phyloP scores from a whole-genome alignment of 148 eudicot species.

The Cornus controversa region DNA sequence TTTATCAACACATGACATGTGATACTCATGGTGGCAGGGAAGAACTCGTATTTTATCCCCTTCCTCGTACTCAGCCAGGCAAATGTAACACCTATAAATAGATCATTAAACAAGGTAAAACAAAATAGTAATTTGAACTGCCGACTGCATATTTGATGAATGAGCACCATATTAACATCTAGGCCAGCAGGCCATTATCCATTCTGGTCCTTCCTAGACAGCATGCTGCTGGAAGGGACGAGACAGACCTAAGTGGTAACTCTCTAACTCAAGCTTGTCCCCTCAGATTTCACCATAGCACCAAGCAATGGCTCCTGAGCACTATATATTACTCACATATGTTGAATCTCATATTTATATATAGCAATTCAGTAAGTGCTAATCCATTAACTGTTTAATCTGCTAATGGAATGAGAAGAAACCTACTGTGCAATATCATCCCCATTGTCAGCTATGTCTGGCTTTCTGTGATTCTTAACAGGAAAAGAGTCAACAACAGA shows the following conservation, averaged over 20 bases:
- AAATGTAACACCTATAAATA: conserved; percentile 65
- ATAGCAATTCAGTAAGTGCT: background rate
- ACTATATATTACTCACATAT: too few relatives aligned
- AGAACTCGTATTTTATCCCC: conserved; percentile 74
- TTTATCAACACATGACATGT: conserved; percentile 75
- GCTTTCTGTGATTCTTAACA: conserved; percentile 41
- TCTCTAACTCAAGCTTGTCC: too few relatives aligned
- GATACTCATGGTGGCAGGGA: conserved; percentile 78
- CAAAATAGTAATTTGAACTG: background rate
- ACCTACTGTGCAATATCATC: conserved; percentile 73
- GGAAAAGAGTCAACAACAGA: conserved; percentile 77
- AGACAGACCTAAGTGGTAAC: too few relatives aligned
- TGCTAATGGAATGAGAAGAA: background rate
- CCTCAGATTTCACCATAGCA: too few relatives aligned
- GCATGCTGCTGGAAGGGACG: too few relatives aligned
- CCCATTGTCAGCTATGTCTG: conserved; percentile 31
- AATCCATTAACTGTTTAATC: background rate
- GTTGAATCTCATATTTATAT: background rate
- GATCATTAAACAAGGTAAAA: background rate
- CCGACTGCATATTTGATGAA: background rate
- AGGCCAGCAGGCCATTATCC: background rate
- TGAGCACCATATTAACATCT: background rate
- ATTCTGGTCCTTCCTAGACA: too few relatives aligned
- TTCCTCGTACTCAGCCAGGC: conserved; percentile 70
- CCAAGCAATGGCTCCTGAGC: too few relatives aligned